Evolutionary conservation across 495 filamentous ascomycete species (phyloP).

Genomic region (Lasiosphaeria miniovina): DNA sequence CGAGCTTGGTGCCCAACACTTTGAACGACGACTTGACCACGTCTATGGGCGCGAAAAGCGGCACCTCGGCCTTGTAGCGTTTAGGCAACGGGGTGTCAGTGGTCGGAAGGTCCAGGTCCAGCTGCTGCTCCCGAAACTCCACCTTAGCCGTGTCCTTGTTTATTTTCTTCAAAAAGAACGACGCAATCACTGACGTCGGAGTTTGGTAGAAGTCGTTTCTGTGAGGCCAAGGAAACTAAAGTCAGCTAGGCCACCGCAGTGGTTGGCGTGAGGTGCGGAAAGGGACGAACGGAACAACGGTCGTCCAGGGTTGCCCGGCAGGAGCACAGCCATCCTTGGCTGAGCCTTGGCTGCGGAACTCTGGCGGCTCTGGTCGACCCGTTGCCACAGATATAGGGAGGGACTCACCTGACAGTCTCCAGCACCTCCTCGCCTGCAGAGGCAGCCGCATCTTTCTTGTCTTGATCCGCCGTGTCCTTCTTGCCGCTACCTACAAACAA

Average conservation of each 20-base stretch:
- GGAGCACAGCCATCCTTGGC: constrained; percentile 33
- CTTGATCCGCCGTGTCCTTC: constrained; percentile 49
- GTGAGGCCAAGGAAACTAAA: not conserved
- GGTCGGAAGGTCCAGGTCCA: constrained; percentile 79
- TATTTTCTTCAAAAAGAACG: constrained; percentile 96
- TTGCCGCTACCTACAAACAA: constrained; percentile 82
- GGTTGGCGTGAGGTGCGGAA: constrained; percentile 4
- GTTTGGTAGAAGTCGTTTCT: constrained; percentile 98
- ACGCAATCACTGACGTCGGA: constrained; percentile 75
- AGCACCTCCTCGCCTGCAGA: constrained; percentile 55
- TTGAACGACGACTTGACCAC: constrained; percentile 70
- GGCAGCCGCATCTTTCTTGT: constrained; percentile 29
- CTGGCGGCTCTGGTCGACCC: constrained; percentile 9
- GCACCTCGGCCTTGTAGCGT: constrained; percentile 70
- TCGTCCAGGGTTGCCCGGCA: constrained; percentile 15
- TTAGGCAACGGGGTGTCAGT: constrained; percentile 66
- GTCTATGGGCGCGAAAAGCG: constrained; percentile 75
- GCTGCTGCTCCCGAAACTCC: constrained; percentile 53
- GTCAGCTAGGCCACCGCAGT: constrained; percentile 7
- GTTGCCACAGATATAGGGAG: constrained; percentile 17
- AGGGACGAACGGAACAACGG: constrained; percentile 3
- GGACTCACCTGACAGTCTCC: constrained; percentile 65
- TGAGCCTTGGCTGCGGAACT: constrained; percentile 25
- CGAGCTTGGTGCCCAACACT: constrained; percentile 93
- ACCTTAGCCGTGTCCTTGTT: constrained; percentile 74